These are phyloP conservation scores for Erucastrum elatum DNA, from an alignment of 345 rosid species.

Conservation along the genomic window DNA sequence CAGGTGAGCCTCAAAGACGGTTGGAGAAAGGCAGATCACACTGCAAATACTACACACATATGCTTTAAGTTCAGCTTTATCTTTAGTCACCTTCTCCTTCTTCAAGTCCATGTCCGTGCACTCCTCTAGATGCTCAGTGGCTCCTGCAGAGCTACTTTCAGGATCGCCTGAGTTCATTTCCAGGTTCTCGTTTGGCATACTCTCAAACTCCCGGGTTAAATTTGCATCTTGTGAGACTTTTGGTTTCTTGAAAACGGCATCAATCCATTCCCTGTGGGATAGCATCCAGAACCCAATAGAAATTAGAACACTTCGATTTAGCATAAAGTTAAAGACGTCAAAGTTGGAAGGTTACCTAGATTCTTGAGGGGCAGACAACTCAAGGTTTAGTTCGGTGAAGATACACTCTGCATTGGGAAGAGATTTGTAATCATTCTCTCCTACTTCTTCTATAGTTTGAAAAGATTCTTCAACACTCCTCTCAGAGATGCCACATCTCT, in stretches of 20 bases:
- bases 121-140: neutral
- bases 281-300: neutral
- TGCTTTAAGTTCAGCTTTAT: slow-evolving; percentile 2
- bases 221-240: slow-evolving; percentile 40
- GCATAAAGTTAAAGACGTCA: neutral
- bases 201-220: slow-evolving; percentile 41
- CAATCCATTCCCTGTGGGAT: slow-evolving; percentile 41
- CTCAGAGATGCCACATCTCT: slow-evolving; percentile 40
- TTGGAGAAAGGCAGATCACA: slow-evolving; percentile 4
- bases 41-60: slow-evolving; percentile 15
- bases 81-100: neutral
- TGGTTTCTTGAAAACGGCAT: slow-evolving; percentile 40
- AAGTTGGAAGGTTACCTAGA: slow-evolving; percentile 42
- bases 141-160: slow-evolving; percentile 10
- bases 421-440: slow-evolving; percentile 35
- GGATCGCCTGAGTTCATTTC: neutral
- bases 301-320: neutral
- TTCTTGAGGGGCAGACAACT: slow-evolving; percentile 31
- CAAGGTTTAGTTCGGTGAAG: slow-evolving; percentile 39
- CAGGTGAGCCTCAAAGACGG: slow-evolving; percentile 12
- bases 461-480: slow-evolving; percentile 29
- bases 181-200: neutral
- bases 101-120: neutral
- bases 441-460: neutral
- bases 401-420: slow-evolving; percentile 24